These are phyloP conservation scores for Teratosphaeria gauchensis DNA, from an alignment of 2,329 filamentous ascomycete species.

Conservation along the genomic window DNA sequence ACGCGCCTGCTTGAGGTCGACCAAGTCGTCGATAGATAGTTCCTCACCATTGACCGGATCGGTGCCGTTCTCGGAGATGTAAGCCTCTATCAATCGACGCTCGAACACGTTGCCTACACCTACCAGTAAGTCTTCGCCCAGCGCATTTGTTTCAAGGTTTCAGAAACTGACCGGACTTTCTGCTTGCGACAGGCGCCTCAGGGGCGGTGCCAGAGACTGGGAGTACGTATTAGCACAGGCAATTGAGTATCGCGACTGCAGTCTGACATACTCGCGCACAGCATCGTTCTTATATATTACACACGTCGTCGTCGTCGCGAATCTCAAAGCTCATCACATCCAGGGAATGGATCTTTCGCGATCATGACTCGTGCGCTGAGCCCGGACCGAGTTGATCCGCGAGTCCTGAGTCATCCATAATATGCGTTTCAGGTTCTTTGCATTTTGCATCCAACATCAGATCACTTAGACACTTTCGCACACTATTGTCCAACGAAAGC, in stretches of 20 bases:
- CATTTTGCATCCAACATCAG: not conserved
- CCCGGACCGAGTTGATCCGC: not conserved
- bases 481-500: too few species aligned
- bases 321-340: not conserved
- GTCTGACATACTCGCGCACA: conserved; percentile 29
- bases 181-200: conserved; percentile 86
- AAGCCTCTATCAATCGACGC: conserved; percentile 87
- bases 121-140: conserved; percentile 19
- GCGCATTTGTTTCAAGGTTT: conserved; percentile 14
- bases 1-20: conserved; percentile 75
- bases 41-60: conserved; percentile 86
- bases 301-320: not conserved
- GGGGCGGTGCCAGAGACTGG: conserved; percentile 93
- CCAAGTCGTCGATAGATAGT: conserved; percentile 71
- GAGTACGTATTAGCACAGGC: conserved; percentile 10
- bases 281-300: conserved; percentile 17
- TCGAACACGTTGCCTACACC: conserved; percentile 76
- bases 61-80: conserved; percentile 85
- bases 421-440: too few species aligned
- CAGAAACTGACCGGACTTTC: conserved; percentile 67
- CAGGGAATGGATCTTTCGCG: not conserved
- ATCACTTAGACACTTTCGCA: not conserved
- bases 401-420: not conserved
- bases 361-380: not conserved
- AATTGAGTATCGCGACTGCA: not conserved